These are phyloP conservation scores for Tilletia walkeri DNA, from an alignment of 1,284 basidiomycete genomes.

Conservation along the genomic window DNA sequence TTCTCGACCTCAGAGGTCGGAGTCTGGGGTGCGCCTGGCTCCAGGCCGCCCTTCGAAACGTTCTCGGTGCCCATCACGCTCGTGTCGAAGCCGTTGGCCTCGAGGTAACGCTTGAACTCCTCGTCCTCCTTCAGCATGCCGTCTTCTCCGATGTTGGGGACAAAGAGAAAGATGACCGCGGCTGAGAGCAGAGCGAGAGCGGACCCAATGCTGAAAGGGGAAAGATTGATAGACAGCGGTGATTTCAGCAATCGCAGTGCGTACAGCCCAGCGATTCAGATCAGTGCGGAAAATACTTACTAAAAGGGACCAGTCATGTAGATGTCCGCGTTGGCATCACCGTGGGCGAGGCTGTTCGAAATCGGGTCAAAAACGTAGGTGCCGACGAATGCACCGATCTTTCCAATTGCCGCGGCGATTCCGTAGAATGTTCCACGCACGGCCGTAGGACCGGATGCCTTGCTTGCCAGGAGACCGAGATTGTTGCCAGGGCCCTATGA, in stretches of 20 bases:
- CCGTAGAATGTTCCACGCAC: constrained; percentile 50
- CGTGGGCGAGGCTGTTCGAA: constrained; percentile 30
- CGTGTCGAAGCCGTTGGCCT: constrained; percentile 47
- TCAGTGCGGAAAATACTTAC: constrained; percentile 26
- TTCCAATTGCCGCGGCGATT: constrained; percentile 74
- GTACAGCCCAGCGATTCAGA: neutral
- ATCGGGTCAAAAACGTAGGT: constrained; percentile 43
- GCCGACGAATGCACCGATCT: constrained; percentile 63
- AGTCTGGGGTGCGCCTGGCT: neutral
- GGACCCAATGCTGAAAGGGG: constrained; percentile 50
- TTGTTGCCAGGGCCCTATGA: constrained; percentile 57
- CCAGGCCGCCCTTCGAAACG: neutral
- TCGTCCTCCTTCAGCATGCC: constrained; percentile 76
- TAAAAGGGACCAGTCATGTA: constrained; percentile 53
- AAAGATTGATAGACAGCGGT: constrained; percentile 25
- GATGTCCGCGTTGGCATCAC: constrained; percentile 22
- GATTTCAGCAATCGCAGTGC: no score
- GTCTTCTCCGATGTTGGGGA: constrained; percentile 72
- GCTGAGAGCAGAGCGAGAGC: constrained; percentile 77
- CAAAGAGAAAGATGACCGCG: constrained; percentile 69
- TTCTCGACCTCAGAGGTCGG: neutral
- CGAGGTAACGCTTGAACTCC: constrained; percentile 58
- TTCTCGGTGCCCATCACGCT: constrained; percentile 35
- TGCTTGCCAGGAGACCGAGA: constrained; percentile 46
- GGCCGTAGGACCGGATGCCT: constrained; percentile 38